Percentiles rank a stretch among this genome's conserved stretches.
phyloP scores from a whole-genome alignment of 768 basidiomycete species.

The Pleurotus salmoneostramineus region DNA sequence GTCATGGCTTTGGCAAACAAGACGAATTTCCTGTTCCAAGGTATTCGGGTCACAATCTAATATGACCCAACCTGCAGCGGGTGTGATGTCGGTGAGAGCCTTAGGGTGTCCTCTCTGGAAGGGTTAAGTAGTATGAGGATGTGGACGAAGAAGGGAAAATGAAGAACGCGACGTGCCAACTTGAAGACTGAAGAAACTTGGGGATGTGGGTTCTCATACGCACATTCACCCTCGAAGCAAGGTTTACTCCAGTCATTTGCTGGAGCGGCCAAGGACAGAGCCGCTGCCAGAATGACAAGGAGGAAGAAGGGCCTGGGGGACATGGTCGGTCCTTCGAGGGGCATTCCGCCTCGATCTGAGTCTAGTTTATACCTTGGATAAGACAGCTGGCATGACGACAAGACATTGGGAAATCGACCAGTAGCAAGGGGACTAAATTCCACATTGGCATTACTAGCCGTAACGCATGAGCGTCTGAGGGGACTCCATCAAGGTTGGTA shows the following conservation, averaged over 20 bases:
- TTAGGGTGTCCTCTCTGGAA: background rate
- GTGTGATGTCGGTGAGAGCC: background rate
- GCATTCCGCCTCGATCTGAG: too few species aligned
- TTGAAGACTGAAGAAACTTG: background rate
- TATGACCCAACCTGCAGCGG: background rate
- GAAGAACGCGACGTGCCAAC: background rate
- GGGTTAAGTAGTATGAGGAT: background rate
- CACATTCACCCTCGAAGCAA: slow-evolving; percentile 1
- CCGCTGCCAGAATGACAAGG: background rate
- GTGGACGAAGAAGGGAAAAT: background rate
- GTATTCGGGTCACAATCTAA: background rate
- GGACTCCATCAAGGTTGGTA: too few species aligned
- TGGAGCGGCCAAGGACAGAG: background rate
- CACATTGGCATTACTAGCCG: too few species aligned
- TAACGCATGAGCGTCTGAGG: too few species aligned
- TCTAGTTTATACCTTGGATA: too few species aligned
- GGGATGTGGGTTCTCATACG: background rate
- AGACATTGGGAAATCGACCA: too few species aligned
- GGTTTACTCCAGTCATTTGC: background rate
- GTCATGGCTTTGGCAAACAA: background rate
- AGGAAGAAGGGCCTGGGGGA: background rate
- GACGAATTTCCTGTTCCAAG: background rate
- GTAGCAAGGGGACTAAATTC: too few species aligned
- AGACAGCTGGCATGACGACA: too few species aligned
- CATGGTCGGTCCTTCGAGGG: too few species aligned